Evolutionary conservation across 371 early-diverging fungal species (phyloP), one percentile per base, ranked within the genome.

Genomic region (Actinomucor elegans): DNA sequence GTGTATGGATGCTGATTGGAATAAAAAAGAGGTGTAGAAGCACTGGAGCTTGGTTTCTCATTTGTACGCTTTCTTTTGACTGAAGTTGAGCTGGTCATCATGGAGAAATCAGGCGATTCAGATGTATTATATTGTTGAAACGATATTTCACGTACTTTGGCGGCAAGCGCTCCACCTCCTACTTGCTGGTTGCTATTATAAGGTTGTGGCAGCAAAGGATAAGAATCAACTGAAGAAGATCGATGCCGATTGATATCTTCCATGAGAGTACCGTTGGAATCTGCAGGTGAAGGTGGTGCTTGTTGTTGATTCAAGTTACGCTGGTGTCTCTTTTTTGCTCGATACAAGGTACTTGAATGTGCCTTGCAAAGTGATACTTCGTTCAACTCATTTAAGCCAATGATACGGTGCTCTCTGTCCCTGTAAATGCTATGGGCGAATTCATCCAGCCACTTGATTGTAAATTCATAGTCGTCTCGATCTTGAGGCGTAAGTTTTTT

Each of bases 321-420:
- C 28, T 73, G 67, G 33, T 69, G 67, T 45, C 61, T 66, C 52
- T 79, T 79, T 50, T 73, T 75, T 45, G 79, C 79, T 26, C 79
- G 65, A 48, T 79, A 79, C 18, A 79, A 51, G 20, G 79, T 70
- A 37, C 69, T 69, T 18, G 73, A 73, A 45, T 79, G 79, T 55
- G 79, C 79, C 53, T 79, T 79, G 46, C 79, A 79, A 40, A 79
- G 73, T 38, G 72, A 71, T 49, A 77, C 77, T 46, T 77, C 73
- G 32, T 61, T 51, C 35, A 73, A 47, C 9, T 71, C 64, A 9
- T 42, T 21, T 10, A 79, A 48, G 4, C 71, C 73, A 27, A 67
- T 51, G 2, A 75, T 69, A 6, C 55, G 38, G 17, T 71, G 62
- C 20, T 44, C 44, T 40, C 40, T 38, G 40, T 75, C 75, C 51